Evolutionary conservation across 768 basidiomycete species (phyloP), one percentile per base, ranked within the genome.

Genomic region (Russula compacta): DNA sequence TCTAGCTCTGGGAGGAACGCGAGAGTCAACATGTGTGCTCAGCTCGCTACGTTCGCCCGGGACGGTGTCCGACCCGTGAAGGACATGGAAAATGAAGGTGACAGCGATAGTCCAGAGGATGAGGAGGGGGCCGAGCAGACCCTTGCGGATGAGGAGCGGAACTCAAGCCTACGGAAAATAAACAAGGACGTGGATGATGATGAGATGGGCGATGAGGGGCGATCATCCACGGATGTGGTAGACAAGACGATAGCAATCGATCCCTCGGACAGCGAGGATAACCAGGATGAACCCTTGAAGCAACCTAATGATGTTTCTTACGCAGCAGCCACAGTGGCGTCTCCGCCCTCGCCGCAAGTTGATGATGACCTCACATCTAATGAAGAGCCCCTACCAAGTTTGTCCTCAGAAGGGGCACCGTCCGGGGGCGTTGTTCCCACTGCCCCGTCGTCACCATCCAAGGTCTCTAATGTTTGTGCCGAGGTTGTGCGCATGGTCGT

Each of bases 1-100:
- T 63, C 54, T 14, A 59, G 53, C 47, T 40, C 53, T 5, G 71
- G 69, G 15, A 63, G 35, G 36, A 52, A 2, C n/a, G 67, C 68
- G 46, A 69, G 64, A 60, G 69, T 72, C 60, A 74, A 69, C 36
- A 71, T 88, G 54, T 75, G 80, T 57, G 75, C 72, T 53, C 77
- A 71, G 53, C 67, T 90, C 59, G 76, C 73, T 47, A 77, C 72
- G 11, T 89, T 84, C 72, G 78, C 84, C 11, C 75, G 82, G 64
- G 69, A 69, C 39, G 83, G 82, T 42, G 78, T 76, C 62, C 76
- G 74, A 47, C 29, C 43, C 4, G 29, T 40, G 19, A 61, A 53
- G 39, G 58, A 17, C 61, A 67, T 64, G 32, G 68, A 60, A 17
- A 66, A 17, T 44, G 64, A 59, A 44, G 69, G 21, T 0, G 35